These are phyloP conservation scores for Yarrowia sp. DNA, from an alignment of 805 yeast genomes.

Conservation along the genomic window DNA sequence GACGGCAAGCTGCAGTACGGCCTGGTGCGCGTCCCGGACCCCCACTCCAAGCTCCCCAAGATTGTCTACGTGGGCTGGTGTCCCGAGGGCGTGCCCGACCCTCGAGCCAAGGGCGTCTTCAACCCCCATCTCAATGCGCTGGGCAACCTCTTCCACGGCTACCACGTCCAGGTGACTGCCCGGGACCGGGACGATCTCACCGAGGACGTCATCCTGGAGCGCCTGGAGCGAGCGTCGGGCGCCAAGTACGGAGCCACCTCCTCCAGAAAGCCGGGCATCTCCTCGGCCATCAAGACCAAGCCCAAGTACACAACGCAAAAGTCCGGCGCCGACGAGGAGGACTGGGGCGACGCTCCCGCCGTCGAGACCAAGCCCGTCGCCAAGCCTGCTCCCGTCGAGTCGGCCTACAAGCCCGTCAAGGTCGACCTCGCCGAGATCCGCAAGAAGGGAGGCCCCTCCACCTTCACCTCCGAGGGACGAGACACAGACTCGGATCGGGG, in stretches of 20 bases:
- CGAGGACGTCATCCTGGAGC: constrained; percentile 66
- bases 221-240: constrained; percentile 89
- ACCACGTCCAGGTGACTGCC: constrained; percentile 96
- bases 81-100: constrained; percentile 85
- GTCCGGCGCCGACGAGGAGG: constrained; percentile 50
- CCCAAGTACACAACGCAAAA: constrained; percentile 41
- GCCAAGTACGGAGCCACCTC: constrained; percentile 74
- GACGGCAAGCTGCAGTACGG: constrained; percentile 92
- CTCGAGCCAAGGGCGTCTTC: constrained; percentile 44
- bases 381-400: constrained; percentile 44
- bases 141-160: constrained; percentile 52
- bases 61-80: constrained; percentile 84
- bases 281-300: constrained; percentile 38
- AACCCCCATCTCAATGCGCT: constrained; percentile 44
- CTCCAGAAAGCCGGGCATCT: constrained; percentile 30
- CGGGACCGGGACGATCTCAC: constrained; percentile 88
- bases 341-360: constrained; percentile 60
- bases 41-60: constrained; percentile 88
- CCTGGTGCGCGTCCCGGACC: constrained; percentile 79
- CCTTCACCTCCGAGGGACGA: constrained; percentile 5
- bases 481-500: constrained; percentile 51
- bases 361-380: constrained; percentile 38
- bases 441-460: constrained; percentile 41
- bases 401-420: constrained; percentile 66
- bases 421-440: constrained; percentile 58